Evolutionary conservation across 495 filamentous ascomycete species (phyloP), one percentile per base, ranked within the genome.

Genomic region (Xylaria flabelliformis): DNA sequence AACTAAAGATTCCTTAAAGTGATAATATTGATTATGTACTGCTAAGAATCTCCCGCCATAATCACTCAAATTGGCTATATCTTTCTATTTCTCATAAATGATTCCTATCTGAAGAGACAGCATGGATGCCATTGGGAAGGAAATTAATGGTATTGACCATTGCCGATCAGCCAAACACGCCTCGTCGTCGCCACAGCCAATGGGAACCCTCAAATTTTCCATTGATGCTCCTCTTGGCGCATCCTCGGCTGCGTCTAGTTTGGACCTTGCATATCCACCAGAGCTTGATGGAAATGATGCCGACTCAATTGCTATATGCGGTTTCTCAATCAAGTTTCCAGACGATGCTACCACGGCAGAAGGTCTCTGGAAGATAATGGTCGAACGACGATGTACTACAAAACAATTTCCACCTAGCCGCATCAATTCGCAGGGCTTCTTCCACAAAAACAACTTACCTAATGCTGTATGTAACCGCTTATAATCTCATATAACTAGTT

Each of bases 391-490:
- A 29, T 81, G 84, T 73, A 79, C 81, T 8, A 72, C 76, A 64
- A 67, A 56, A 1, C 73, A 81, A 15, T 81, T 84, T 21, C 83
- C 84, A 1, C 46, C 69, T 2, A 73, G 72, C 36, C 80, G 84
- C 66, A 82, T 85, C 67, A 85, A 84, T 71, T 68, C 77, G 4
- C 79, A 83, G 19, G 75, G 77, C 2, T 84, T 84, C 64, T 79
- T 83, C 50, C 81, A 84, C 64, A 26, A 68, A 36, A 51, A 62
- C 26, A 71, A 72, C 19, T 39, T 34, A 55, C n/a, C 17, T 12
- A 71, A 74, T 41, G 73, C 72, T 13, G 69, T 73, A 68, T 50
- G 46, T 50, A 50, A 50, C 15, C 13, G 15, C 13, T 50, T 12
- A 4, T 50, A 15, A 50, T 50, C 46, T 50, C 46, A 0, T 50